Evolutionary conservation across 164 flowering plant genomes (phyloP).

Genomic region (Vitis cinerea): DNA sequence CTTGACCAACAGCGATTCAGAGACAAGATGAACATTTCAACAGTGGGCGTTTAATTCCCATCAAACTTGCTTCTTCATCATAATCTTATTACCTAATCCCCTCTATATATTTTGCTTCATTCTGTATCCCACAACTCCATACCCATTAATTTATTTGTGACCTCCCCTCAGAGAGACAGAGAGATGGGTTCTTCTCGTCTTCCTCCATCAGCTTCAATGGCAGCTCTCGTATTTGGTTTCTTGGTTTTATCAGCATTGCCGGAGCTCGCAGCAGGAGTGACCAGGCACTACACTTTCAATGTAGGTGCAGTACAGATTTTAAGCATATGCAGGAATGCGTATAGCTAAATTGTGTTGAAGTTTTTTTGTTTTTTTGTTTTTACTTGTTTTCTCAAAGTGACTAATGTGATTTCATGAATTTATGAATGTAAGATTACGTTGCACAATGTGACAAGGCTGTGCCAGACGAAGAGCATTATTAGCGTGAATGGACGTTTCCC

Average conservation of each 20-base stretch:
- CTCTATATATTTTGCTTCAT: constrained; percentile 6
- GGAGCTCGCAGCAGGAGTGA: constrained; percentile 18
- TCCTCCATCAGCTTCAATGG: constrained; percentile 9
- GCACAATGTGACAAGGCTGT: constrained; percentile 37
- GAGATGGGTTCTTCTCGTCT: background rate
- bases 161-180: background rate
- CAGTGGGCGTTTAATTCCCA: background rate
- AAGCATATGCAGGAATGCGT: too few species aligned
- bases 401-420: too few species aligned
- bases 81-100: constrained; percentile 1
- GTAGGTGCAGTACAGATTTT: constrained; percentile 15
- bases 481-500: constrained; percentile 43
- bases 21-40: constrained; percentile 4
- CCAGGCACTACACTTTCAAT: constrained; percentile 44
- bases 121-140: background rate
- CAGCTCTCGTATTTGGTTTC: constrained; percentile 2
- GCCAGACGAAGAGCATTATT: constrained; percentile 32
- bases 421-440: constrained; percentile 14
- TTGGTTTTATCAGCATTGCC: constrained; percentile 1
- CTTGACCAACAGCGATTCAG: constrained; percentile 31
- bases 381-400: too few species aligned
- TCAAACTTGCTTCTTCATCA: background rate
- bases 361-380: too few species aligned
- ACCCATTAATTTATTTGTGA: background rate
- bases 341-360: too few species aligned